Conservation (phyloP, 768 basidiomycete species). For the Roridomyces roridus region DNA sequence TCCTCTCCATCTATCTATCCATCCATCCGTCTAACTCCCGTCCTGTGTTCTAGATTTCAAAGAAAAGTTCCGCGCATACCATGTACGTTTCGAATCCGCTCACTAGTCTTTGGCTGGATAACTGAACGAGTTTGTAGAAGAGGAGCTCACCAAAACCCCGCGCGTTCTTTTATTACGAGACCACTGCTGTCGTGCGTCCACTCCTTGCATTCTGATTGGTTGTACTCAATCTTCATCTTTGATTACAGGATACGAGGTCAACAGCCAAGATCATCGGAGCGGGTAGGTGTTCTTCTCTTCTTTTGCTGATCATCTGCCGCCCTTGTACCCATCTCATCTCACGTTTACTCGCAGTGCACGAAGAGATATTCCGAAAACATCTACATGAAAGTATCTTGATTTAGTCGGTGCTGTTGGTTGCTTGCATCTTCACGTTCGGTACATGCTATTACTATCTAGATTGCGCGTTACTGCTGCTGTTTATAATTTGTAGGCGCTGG, state of each 20-base stretch:
- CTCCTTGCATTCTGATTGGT: background rate
- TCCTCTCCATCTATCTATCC: slow-evolving; percentile 1
- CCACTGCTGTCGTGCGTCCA: slow-evolving; percentile 54
- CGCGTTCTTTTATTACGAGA: slow-evolving; percentile 56
- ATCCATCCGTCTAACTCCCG: no score
- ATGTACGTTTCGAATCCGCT: slow-evolving; percentile 50
- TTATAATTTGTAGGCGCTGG: no score
- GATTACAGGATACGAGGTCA: slow-evolving; percentile 20
- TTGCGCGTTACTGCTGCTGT: no score
- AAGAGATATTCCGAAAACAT: slow-evolving; percentile 42
- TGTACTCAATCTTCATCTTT: background rate
- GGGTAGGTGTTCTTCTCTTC: slow-evolving; percentile 2
- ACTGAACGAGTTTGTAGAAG: slow-evolving; percentile 42
- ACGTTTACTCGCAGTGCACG: slow-evolving; percentile 38
- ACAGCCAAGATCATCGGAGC: slow-evolving; percentile 27
- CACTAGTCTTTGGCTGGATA: no score
- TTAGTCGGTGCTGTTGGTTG: background rate
- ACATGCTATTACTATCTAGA: no score
- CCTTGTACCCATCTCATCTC: background rate
- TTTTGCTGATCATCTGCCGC: background rate
- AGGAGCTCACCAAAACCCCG: slow-evolving; percentile 59
- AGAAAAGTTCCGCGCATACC: slow-evolving; percentile 69
- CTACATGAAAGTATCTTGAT: slow-evolving; percentile 27
- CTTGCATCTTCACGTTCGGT: no score
- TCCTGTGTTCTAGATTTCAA: slow-evolving; percentile 57